phyloP scores from a whole-genome alignment of 129 eudicot species.

The Tanacetum coccineum region DNA sequence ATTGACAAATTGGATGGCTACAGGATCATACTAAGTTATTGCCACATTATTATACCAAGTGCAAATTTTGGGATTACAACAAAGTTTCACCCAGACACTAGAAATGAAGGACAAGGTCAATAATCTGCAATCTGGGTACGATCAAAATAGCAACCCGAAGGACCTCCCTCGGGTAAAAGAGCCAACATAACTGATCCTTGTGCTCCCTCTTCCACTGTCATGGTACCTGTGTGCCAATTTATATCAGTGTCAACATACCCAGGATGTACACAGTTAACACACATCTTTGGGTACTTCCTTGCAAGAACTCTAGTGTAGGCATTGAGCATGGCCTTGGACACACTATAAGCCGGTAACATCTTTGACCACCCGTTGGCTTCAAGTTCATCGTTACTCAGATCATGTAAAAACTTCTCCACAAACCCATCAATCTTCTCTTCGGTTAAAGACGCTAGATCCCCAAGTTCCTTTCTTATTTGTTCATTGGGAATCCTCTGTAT shows the following conservation, averaged over 20 bases:
- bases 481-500: conserved; percentile 71
- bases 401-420: conserved; percentile 56
- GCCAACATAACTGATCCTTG: conserved; percentile 72
- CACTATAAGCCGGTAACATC: conserved; percentile 83
- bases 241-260: conserved; percentile 74
- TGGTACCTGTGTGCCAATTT: conserved; percentile 71
- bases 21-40: not conserved
- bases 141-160: conserved; percentile 73
- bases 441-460: conserved; percentile 49
- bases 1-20: not conserved
- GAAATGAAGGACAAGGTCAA: conserved; percentile 15
- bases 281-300: conserved; percentile 49
- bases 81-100: not conserved
- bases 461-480: conserved; percentile 58
- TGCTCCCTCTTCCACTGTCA: conserved; percentile 81
- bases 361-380: conserved; percentile 80
- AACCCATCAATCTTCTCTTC: conserved; percentile 63
- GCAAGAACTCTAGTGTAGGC: conserved; percentile 82
- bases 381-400: conserved; percentile 45
- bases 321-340: conserved; percentile 67
- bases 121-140: conserved; percentile 55
- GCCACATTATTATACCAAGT: not conserved
- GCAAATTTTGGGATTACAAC: not conserved
- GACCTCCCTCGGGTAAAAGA: conserved; percentile 66
- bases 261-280: conserved; percentile 81